These are phyloP conservation scores for Physcomitrium patens DNA, from an alignment of 225 moss, liverwort and hornwort species.

Conservation along the genomic window DNA sequence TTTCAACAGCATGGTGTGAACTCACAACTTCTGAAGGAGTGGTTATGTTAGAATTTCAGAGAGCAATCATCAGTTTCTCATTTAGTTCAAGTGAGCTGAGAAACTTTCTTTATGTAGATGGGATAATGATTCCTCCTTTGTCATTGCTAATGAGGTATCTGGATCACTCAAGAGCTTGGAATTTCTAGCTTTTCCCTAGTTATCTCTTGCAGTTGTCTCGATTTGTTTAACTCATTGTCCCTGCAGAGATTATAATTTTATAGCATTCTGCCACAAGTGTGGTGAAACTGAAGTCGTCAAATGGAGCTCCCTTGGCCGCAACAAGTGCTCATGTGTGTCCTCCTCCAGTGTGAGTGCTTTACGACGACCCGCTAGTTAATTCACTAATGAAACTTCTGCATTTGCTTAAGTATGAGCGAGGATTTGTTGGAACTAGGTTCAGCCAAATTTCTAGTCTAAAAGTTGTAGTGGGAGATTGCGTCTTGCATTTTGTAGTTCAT, in stretches of 20 bases:
- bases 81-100: neutral
- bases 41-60: neutral
- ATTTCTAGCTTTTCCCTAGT: neutral
- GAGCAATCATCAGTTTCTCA: neutral
- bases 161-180: no score
- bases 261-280: constrained; percentile 68
- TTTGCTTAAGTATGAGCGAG: neutral
- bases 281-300: constrained; percentile 80
- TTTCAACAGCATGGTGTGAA: neutral
- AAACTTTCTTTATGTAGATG: no score
- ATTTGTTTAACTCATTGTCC: constrained; percentile 13
- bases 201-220: constrained; percentile 7
- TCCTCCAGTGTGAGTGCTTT: constrained; percentile 35
- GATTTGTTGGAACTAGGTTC: neutral
- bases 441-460: no score
- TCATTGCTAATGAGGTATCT: no score
- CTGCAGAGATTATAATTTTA: constrained; percentile 86
- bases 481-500: neutral
- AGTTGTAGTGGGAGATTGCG: neutral
- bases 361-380: neutral
- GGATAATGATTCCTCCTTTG: no score
- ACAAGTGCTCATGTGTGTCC: constrained; percentile 53
- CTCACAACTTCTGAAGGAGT: neutral
- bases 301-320: constrained; percentile 71
- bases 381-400: no score